Conservation (phyloP, 2,329 filamentous ascomycete genomes). For the Pestalotiopsis sp. region DNA sequence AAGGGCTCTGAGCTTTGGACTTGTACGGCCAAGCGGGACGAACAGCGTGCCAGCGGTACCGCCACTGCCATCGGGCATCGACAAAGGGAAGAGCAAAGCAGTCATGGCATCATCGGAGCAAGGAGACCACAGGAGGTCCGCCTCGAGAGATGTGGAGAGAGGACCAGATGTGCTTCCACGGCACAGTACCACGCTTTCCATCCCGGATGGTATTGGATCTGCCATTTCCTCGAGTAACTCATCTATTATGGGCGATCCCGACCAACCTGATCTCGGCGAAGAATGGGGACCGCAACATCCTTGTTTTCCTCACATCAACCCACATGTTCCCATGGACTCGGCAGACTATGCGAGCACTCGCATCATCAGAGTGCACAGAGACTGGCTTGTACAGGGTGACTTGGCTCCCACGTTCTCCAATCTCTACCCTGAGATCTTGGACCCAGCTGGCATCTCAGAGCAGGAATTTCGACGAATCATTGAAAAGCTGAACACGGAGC, state of each 20-base stretch:
- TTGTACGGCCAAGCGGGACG: conserved; percentile 25
- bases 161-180: conserved; percentile 50
- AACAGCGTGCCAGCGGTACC: conserved; percentile 19
- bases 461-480: conserved; percentile 84
- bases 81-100: conserved; percentile 56
- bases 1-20: conserved; percentile 32
- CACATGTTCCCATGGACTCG: conserved; percentile 81
- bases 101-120: conserved; percentile 45
- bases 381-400: conserved; percentile 90
- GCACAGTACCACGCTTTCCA: conserved; percentile 49
- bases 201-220: conserved; percentile 55
- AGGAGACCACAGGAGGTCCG: conserved; percentile 38
- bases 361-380: conserved; percentile 87
- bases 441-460: conserved; percentile 80
- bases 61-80: conserved; percentile 25
- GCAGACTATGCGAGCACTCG: conserved; percentile 77
- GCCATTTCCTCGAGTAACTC: conserved; percentile 59
- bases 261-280: conserved; percentile 69
- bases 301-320: conserved; percentile 91
- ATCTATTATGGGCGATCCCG: conserved; percentile 64
- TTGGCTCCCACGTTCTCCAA: conserved; percentile 93
- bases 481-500: conserved; percentile 77
- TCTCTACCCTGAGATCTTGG: conserved; percentile 92
- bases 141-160: conserved; percentile 57
- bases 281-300: conserved; percentile 94